phyloP scores from a whole-genome alignment of 1,139 yeast genomes.

The Nakaseomyces kungkrabaensis region DNA sequence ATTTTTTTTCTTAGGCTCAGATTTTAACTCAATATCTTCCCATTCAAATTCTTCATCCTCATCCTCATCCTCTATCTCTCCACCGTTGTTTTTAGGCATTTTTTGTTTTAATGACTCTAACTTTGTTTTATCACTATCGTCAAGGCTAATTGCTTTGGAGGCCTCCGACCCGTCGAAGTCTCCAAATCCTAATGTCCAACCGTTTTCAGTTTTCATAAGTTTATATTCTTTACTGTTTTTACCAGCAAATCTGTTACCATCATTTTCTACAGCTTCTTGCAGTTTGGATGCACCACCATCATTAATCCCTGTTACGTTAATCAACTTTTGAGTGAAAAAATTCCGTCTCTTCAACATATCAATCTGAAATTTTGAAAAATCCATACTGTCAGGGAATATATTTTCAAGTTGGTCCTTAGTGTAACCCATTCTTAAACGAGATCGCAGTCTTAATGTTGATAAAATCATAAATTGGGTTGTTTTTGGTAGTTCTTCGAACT shows the following conservation, averaged over 20 bases:
- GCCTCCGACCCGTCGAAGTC: slow-evolving; percentile 34
- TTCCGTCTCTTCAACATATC: slow-evolving; percentile 88
- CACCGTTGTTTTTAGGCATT: slow-evolving; percentile 14
- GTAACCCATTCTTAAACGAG: slow-evolving; percentile 91
- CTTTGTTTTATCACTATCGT: slow-evolving; percentile 27
- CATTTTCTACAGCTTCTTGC: slow-evolving; percentile 26
- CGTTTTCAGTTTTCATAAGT: slow-evolving; percentile 66
- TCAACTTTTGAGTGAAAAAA: slow-evolving; percentile 74
- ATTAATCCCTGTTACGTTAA: slow-evolving; percentile 79
- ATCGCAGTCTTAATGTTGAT: slow-evolving; percentile 70
- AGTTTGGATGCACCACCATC: slow-evolving; percentile 39
- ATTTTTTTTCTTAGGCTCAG: slow-evolving; percentile 17
- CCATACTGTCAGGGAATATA: slow-evolving; percentile 76
- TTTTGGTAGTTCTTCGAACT: slow-evolving; percentile 57
- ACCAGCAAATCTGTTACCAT: slow-evolving; percentile 60
- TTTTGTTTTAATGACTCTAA: not conserved
- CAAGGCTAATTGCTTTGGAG: slow-evolving; percentile 38
- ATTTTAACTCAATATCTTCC: slow-evolving; percentile 47
- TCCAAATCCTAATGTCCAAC: slow-evolving; percentile 73
- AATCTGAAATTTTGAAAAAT: slow-evolving; percentile 86
- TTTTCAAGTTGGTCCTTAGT: slow-evolving; percentile 74
- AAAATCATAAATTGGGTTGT: slow-evolving; percentile 83
- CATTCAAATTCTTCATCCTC: slow-evolving; percentile 44
- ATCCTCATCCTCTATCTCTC: slow-evolving; percentile 26
- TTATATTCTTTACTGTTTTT: slow-evolving; percentile 72